Evolutionary conservation across 169 alveolate species (phyloP).

Genomic region (Fabrea salina): DNA sequence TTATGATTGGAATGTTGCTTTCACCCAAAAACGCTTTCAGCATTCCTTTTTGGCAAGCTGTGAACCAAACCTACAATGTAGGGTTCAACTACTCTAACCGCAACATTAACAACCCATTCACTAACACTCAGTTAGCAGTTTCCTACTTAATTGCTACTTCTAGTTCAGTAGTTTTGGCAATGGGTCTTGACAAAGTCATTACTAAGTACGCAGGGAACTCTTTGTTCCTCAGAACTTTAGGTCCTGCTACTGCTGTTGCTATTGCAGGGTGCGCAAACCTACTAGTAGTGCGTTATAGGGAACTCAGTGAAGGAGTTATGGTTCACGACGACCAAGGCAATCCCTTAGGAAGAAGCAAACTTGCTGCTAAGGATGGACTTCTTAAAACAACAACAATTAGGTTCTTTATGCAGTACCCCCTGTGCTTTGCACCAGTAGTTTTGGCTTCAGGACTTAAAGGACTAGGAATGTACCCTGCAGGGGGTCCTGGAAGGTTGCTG

Average conservation of each 20-base stretch:
- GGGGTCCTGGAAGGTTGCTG: neutral
- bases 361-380: constrained; percentile 28
- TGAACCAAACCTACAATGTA: constrained; percentile 56
- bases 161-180: neutral
- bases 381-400: neutral
- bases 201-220: constrained; percentile 1
- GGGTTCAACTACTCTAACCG: constrained; percentile 58
- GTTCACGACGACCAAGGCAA: constrained; percentile 1
- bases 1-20: constrained; percentile 42
- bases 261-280: constrained; percentile 14
- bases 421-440: neutral
- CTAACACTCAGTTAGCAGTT: neutral
- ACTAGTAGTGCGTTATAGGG: constrained; percentile 2
- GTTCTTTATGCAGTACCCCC: constrained; percentile 13
- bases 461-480: constrained; percentile 4
- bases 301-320: constrained; percentile 9
- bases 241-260: constrained; percentile 30
- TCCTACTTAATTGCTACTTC: neutral
- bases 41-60: constrained; percentile 43
- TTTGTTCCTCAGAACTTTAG: constrained; percentile 7
- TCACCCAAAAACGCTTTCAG: constrained; percentile 26
- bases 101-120: constrained; percentile 34
- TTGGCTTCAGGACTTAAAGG: neutral
- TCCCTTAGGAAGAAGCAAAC: neutral
- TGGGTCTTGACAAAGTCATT: neutral